Evolutionary conservation across 176 grass and related monocot species (phyloP), one percentile per base, ranked within the genome.

Genomic region (maize (Zea mays)): DNA sequence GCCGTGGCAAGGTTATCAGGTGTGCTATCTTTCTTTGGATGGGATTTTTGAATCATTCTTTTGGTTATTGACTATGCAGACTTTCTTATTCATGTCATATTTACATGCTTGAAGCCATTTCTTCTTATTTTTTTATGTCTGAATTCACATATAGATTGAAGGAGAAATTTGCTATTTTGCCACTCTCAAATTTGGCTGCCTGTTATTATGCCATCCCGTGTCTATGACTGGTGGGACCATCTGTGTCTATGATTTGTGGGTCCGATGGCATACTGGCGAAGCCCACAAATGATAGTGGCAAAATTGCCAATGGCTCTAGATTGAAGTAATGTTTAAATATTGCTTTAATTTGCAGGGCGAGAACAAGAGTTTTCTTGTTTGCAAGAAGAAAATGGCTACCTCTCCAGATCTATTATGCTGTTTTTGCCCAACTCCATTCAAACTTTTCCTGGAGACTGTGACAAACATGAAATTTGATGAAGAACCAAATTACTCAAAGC

Each of bases 381-480:
- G 91, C 86, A 97, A 97, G 89, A 97, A 92, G 87, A 97, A 97
- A 90, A 97, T 97, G 94, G 89, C 94, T 49, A 97, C 91, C 16
- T 88, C 94, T 82, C 86, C 94, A 71, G 94, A 97, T 82, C 72
- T 90, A 51, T 71, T 97, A 81, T 97, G 94, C 65, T 92, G 89
- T 87, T 89, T 94, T 62, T 97, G 89, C 59, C 87, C 94, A 20
- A 89, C 80, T 74, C 91, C 91, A 69, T 97, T 97, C 81, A 93
- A 91, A 67, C 89, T 87, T 58, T 97, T 97, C 81, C 80, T 97
- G 50, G 94, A 97, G 66, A 88, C 65, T 3, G 94, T 97, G 82
- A 94, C 94, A 67, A 97, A 97, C 80, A 97, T 97, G 94, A 97
- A 70, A 94, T 97, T 97, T 61, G 94, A 97, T 66, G 94, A 97